These are phyloP conservation scores for Penicillium arizonense DNA, from an alignment of 495 filamentous ascomycete species.

Conservation along the genomic window DNA sequence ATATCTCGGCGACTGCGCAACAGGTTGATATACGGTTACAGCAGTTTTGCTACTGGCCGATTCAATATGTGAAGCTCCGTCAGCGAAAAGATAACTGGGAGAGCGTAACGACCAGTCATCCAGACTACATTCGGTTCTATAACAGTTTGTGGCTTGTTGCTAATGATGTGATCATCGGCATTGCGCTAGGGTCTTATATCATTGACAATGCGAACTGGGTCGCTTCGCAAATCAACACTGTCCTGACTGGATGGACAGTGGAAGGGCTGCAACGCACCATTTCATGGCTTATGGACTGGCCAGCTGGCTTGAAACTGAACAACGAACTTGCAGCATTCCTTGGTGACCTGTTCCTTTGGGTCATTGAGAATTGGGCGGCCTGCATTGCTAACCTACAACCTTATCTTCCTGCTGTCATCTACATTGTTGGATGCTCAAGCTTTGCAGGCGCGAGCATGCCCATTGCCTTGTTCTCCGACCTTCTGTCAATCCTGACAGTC, in stretches of 20 bases:
- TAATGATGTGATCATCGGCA: slow-evolving; percentile 98
- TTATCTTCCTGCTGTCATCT: slow-evolving; percentile 79
- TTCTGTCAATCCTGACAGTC: slow-evolving; percentile 86
- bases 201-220: slow-evolving; percentile 91
- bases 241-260: slow-evolving; percentile 81
- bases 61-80: slow-evolving; percentile 89
- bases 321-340: slow-evolving; percentile 91
- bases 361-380: slow-evolving; percentile 96
- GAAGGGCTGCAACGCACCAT: slow-evolving; percentile 88
- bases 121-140: slow-evolving; percentile 98
- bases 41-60: slow-evolving; percentile 99
- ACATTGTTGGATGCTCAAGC: slow-evolving; percentile 89
- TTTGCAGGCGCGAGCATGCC: slow-evolving; percentile 97
- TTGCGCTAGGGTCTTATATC: slow-evolving; percentile 93
- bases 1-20: slow-evolving; percentile 96
- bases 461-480: slow-evolving; percentile 92
- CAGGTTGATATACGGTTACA: slow-evolving; percentile 97
- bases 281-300: slow-evolving; percentile 93
- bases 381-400: slow-evolving; percentile 76
- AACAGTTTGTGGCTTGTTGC: slow-evolving; percentile 98
- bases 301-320: slow-evolving; percentile 97
- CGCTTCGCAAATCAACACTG: slow-evolving; percentile 73
- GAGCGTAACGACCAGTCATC: slow-evolving; percentile 91
- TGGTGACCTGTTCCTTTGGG: slow-evolving; percentile 94
- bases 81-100: slow-evolving; percentile 91